phyloP scores from a whole-genome alignment of 208 protist genomes.

The Leishmania martiniquensis region DNA sequence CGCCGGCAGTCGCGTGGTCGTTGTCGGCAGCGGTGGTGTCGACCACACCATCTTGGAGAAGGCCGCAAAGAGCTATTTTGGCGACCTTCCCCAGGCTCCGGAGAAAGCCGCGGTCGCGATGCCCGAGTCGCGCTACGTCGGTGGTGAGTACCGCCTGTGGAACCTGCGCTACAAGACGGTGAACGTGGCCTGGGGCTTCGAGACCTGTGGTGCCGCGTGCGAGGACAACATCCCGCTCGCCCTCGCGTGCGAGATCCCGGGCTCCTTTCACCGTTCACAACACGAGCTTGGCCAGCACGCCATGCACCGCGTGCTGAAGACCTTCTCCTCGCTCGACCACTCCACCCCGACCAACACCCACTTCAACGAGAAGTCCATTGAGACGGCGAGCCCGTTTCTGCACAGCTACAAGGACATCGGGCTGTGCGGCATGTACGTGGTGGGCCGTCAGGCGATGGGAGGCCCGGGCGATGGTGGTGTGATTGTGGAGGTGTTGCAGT shows the following conservation, averaged over 20 bases:
- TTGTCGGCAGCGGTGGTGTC: constrained; percentile 96
- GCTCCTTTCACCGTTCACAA: constrained; percentile 88
- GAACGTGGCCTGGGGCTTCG: constrained; percentile 88
- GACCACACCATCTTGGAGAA: constrained; percentile 95
- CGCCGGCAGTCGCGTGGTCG: constrained; percentile 92
- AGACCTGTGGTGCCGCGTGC: constrained; percentile 86
- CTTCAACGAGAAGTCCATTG: constrained; percentile 89
- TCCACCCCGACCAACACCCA: constrained; percentile 88
- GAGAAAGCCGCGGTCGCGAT: constrained; percentile 24
- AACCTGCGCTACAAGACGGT: constrained; percentile 90
- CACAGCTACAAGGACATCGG: constrained; percentile 90
- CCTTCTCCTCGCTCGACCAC: constrained; percentile 89
- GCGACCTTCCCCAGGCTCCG: constrained; percentile 57
- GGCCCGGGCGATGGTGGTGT: constrained; percentile 67
- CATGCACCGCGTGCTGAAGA: constrained; percentile 89
- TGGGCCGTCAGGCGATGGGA: constrained; percentile 60
- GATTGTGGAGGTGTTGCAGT: constrained; percentile 88
- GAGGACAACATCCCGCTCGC: constrained; percentile 86
- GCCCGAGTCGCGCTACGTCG: constrained; percentile 75
- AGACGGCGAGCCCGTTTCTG: constrained; percentile 88
- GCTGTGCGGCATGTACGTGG: constrained; percentile 89
- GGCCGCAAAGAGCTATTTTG: constrained; percentile 91
- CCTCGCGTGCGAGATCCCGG: constrained; percentile 88
- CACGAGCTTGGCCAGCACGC: constrained; percentile 89
- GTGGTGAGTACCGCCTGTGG: constrained; percentile 88